These are phyloP conservation scores for Novakomyces olei DNA, from an alignment of 805 yeast genomes.

Conservation along the genomic window DNA sequence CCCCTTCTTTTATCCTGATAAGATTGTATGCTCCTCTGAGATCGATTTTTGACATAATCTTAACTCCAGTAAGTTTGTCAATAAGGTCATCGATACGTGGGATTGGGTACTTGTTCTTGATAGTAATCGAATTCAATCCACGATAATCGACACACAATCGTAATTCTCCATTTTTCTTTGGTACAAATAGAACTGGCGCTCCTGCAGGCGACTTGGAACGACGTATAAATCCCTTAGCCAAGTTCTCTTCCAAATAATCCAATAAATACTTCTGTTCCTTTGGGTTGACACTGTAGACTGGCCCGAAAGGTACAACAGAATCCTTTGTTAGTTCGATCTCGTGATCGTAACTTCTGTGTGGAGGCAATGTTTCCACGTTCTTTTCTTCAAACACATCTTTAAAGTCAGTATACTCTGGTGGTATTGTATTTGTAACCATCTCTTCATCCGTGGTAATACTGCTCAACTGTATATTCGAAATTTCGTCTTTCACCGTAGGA, in stretches of 20 bases:
- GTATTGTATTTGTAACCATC: background rate
- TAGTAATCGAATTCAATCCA: no score
- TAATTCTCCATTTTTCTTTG: no score
- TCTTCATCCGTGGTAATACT: no score
- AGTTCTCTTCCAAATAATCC: background rate
- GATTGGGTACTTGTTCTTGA: no score
- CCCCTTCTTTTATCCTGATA: constrained; percentile 2
- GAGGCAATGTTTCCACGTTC: background rate
- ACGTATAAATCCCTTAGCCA: background rate
- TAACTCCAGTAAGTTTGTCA: no score
- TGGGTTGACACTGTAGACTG: background rate
- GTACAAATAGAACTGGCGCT: background rate
- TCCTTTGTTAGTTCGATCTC: background rate
- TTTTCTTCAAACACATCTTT: background rate
- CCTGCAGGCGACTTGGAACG: background rate
- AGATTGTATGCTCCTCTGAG: no score
- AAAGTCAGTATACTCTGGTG: background rate
- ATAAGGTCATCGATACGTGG: no score
- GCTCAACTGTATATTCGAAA: no score
- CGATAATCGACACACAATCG: no score
- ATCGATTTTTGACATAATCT: no score
- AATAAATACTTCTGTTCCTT: background rate
- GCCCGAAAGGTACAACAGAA: background rate
- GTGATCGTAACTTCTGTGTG: background rate
- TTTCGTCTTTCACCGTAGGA: no score